Base-by-base conservation (phyloP, 331 rosid species). In the Spiraea crenata region DNA sequence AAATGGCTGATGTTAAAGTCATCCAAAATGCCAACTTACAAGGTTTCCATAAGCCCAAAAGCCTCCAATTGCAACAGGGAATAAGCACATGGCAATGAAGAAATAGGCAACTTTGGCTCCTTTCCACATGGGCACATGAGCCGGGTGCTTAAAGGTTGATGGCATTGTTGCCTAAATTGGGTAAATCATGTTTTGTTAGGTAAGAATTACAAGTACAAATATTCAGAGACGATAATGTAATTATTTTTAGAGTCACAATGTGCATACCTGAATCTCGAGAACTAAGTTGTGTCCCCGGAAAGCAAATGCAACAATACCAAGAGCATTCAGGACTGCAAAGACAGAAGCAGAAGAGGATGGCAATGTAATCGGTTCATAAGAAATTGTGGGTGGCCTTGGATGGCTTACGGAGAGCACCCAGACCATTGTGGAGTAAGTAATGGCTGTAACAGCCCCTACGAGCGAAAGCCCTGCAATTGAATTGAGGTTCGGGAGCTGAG, bases 121-220 rank as follows among this genome's bases (percentile, higher is more conserved):
- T 86, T 83, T 91, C 99, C 99, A 95, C 99, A 95, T 95, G 9
- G 99, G 99, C 55, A 95, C 96, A 60, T 91, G 96, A 79, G 99
- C 99, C 9, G 99, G 99, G 74, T 95, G 95, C 85, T 95, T 95
- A 71, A 95, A 95, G 52, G 97, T 95, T 34, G 99, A 95, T 17
- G 99, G 99, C 99, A 95, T 95, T 68, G 99, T 95, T 50, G 99
- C 82, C 99, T 91, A 81, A 73, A 63, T 42, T 65, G 63, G 68
- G 66, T 67, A 74, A 55, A 20, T n/a, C 47, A 62, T 57, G 40
- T 65, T 63, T 56, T 47, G 9, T 81, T 13, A 76, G 69, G 63
- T 61, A 42, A 61, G 69, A 4, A 35, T 63, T 15, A 46, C 35
- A 14, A 3, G n/a, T 7, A 19, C 13, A 49, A 75, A 16, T 41